phyloP scores from a whole-genome alignment of 1,139 yeast genomes.

The Hyphopichia burtonii region DNA sequence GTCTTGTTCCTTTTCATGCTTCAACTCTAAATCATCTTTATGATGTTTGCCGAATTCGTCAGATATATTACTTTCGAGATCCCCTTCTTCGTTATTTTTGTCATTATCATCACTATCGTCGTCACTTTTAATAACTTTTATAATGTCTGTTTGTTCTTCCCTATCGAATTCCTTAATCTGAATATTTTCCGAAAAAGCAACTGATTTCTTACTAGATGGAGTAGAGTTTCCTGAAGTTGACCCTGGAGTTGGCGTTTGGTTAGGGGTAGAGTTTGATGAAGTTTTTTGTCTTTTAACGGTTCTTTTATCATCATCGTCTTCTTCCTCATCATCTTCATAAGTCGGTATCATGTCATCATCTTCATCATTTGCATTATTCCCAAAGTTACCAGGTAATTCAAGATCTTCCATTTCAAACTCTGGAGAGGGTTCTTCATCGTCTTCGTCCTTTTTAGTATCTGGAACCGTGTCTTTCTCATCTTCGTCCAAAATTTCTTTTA shows the following conservation, averaged over 20 bases:
- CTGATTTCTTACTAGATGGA: conserved; percentile 33
- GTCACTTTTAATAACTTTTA: conserved; percentile 18
- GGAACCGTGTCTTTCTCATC: conserved; percentile 8
- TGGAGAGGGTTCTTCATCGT: conserved; percentile 22
- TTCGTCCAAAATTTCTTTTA: conserved; percentile 41
- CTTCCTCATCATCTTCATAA: conserved; percentile 33
- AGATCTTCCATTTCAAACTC: conserved; percentile 18
- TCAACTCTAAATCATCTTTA: conserved; percentile 32
- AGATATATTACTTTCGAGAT: conserved; percentile 14
- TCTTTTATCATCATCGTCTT: conserved; percentile 14
- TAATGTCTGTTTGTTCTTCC: conserved; percentile 30
- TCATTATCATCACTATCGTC: conserved; percentile 20
- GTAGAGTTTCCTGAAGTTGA: conserved; percentile 28
- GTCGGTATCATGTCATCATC: conserved; percentile 33
- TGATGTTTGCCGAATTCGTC: conserved; percentile 21
- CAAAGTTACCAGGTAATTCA: conserved; percentile 14
- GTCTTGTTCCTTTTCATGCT: conserved; percentile 21
- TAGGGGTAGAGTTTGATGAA: conserved; percentile 9
- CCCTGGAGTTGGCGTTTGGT: conserved; percentile 6
- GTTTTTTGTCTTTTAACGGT: conserved; percentile 17
- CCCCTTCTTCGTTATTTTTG: conserved; percentile 15
- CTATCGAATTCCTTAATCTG: conserved; percentile 44
- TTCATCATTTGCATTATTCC: conserved; percentile 21
- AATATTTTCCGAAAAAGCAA: conserved; percentile 47
- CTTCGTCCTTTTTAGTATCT: conserved; percentile 5